These are phyloP conservation scores for Russula dissimulans DNA, from an alignment of 768 basidiomycete species.

Conservation along the genomic window DNA sequence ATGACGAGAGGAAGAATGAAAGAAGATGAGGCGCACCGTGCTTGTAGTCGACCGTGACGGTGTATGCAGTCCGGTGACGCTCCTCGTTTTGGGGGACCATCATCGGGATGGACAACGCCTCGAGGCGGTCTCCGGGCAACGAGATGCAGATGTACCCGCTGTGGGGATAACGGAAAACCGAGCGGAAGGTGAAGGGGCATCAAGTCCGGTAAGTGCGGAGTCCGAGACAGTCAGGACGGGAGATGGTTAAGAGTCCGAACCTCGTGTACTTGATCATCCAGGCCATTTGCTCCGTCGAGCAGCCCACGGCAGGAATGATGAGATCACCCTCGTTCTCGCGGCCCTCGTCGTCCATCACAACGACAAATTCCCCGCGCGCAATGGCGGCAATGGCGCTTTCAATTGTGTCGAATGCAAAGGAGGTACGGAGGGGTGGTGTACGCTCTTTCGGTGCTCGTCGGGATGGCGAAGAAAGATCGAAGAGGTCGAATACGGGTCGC, in stretches of 20 bases:
- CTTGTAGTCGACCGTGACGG: constrained; percentile 89
- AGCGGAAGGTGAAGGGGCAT: not conserved
- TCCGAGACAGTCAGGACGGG: not conserved
- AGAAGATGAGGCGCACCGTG: constrained; percentile 44
- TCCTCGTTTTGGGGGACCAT: constrained; percentile 93
- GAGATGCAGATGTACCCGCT: constrained; percentile 95
- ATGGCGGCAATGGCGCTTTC: constrained; percentile 74
- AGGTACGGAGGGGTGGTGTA: constrained; percentile 22
- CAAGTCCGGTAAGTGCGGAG: constrained; percentile 10
- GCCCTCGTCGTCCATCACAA: constrained; percentile 95
- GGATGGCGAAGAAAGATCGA: constrained; percentile 19
- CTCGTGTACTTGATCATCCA: constrained; percentile 98
- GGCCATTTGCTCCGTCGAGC: constrained; percentile 96
- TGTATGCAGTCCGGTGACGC: constrained; percentile 88
- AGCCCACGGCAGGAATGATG: constrained; percentile 74
- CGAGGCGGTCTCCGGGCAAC: constrained; percentile 65
- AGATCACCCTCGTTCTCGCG: constrained; percentile 98
- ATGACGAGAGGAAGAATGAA: not conserved
- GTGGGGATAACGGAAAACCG: not conserved
- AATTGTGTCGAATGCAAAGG: constrained; percentile 70
- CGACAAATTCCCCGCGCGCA: constrained; percentile 75
- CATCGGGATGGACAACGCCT: constrained; percentile 77
- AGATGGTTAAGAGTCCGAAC: constrained; percentile 34
- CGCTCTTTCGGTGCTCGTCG: constrained; percentile 21
- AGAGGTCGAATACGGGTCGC: not conserved